Percentiles rank a stretch among this genome's conserved stretches.
Conservation (phyloP, 2,329 filamentous ascomycete species). For the Arthroderma sp. region DNA sequence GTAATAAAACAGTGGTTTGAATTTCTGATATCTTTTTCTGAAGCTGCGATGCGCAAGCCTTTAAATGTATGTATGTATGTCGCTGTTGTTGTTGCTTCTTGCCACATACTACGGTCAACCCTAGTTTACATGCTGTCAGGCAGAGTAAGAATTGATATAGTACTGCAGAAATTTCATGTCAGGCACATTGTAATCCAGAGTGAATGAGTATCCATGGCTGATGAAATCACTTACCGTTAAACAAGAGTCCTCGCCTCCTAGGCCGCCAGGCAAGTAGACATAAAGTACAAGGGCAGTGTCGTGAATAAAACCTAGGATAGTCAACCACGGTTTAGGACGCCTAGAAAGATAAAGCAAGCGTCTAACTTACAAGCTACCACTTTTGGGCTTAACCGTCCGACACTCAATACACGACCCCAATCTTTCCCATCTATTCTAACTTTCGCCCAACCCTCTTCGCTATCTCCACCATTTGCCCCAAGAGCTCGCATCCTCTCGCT, state of each 20-base stretch:
- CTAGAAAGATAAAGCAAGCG: background rate
- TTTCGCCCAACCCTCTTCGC: conserved; percentile 73
- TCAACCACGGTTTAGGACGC: background rate
- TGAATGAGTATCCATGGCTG: too few relatives aligned
- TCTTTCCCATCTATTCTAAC: conserved; percentile 87
- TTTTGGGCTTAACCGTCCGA: conserved; percentile 73
- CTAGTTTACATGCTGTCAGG: conserved; percentile 8
- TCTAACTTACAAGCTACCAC: conserved; percentile 68
- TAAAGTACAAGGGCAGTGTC: conserved; percentile 34
- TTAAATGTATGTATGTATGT: background rate
- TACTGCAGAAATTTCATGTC: conserved; percentile 18
- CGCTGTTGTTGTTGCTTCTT: background rate
- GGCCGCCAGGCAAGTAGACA: conserved; percentile 32
- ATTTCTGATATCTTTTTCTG: background rate
- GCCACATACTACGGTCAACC: background rate
- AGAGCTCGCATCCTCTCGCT: conserved; percentile 60
- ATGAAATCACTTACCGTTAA: conserved; percentile 26
- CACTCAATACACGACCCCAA: conserved; percentile 88
- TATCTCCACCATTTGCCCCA: conserved; percentile 45
- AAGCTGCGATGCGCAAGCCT: background rate
- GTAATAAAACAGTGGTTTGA: background rate
- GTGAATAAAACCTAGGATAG: conserved; percentile 29
- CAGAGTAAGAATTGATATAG: conserved; percentile 33
- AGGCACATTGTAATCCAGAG: too few relatives aligned
- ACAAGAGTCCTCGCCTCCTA: conserved; percentile 32